phyloP scores from a whole-genome alignment of 2,329 filamentous ascomycete genomes.

The Ustulina deusta region DNA sequence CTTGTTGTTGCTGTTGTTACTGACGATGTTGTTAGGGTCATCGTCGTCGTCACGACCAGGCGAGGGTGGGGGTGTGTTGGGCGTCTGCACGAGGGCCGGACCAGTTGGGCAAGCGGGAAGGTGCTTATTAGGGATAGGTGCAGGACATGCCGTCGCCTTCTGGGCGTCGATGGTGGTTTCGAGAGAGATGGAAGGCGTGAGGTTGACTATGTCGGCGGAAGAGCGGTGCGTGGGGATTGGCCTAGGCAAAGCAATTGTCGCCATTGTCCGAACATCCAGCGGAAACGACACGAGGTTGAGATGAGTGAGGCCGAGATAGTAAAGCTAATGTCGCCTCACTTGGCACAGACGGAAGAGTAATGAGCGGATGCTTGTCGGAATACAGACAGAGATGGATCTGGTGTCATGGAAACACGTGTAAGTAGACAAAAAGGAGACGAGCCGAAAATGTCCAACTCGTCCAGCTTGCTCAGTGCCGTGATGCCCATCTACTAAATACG shows the following conservation, averaged over 20 bases:
- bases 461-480: conserved; percentile 10
- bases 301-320: background rate
- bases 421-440: conserved; percentile 3
- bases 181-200: conserved; percentile 58
- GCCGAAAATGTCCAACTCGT: conserved; percentile 18
- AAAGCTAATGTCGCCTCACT: conserved; percentile 5
- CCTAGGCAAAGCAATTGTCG: conserved; percentile 66
- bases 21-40: conserved; percentile 47
- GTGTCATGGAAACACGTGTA: conserved; percentile 25
- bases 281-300: conserved; percentile 30
- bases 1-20: background rate
- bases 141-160: conserved; percentile 49
- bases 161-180: conserved; percentile 54
- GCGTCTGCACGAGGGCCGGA: conserved; percentile 67
- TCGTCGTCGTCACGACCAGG: conserved; percentile 67
- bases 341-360: conserved; percentile 10
- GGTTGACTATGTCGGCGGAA: conserved; percentile 56
- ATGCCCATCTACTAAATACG: conserved; percentile 14
- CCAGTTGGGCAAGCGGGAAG: conserved; percentile 90
- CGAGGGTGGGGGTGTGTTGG: conserved; percentile 74
- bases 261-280: conserved; percentile 56
- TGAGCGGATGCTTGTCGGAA: conserved; percentile 22
- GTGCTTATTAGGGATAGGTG: conserved; percentile 85
- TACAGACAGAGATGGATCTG: conserved; percentile 23
- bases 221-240: conserved; percentile 61